Conservation (phyloP, 129 eudicot genomes). For the Gnaphalium uliginosum region DNA sequence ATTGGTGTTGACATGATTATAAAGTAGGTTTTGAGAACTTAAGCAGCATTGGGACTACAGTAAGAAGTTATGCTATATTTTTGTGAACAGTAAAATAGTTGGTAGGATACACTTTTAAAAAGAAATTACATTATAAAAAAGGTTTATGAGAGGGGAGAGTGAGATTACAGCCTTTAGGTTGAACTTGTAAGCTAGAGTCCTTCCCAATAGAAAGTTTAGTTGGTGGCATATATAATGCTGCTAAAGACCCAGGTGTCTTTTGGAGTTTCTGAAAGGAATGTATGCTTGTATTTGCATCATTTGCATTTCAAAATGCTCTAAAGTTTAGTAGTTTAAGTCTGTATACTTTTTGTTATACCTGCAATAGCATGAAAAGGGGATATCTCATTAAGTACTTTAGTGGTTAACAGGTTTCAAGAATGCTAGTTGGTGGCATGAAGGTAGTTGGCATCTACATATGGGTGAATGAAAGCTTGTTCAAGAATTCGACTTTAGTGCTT, state of each 20-base stretch:
- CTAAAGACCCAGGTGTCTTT: neutral
- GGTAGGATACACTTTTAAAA: neutral
- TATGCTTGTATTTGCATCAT: slow-evolving; percentile 2
- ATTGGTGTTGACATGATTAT: neutral
- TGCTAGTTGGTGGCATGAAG: slow-evolving; percentile 90
- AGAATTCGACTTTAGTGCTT: slow-evolving; percentile 72
- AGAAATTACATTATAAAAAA: neutral
- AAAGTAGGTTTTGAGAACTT: neutral
- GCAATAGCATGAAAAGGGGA: neutral
- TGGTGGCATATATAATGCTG: neutral
- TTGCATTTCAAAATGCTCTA: neutral
- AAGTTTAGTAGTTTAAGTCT: slow-evolving; percentile 16
- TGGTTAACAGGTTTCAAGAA: slow-evolving; percentile 73
- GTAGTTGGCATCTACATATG: slow-evolving; percentile 90
- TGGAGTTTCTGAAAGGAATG: slow-evolving; percentile 13
- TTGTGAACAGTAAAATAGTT: neutral
- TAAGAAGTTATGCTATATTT: neutral
- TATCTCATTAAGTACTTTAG: neutral
- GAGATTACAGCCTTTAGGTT: neutral
- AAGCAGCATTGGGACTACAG: neutral
- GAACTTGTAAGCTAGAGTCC: neutral
- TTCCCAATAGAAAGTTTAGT: neutral
- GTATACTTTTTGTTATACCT: neutral
- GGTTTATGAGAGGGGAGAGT: neutral
- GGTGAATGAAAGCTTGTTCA: slow-evolving; percentile 68